These are phyloP conservation scores for Pascua sp. DNA, from an alignment of 1,284 basidiomycete species.

Conservation along the genomic window DNA sequence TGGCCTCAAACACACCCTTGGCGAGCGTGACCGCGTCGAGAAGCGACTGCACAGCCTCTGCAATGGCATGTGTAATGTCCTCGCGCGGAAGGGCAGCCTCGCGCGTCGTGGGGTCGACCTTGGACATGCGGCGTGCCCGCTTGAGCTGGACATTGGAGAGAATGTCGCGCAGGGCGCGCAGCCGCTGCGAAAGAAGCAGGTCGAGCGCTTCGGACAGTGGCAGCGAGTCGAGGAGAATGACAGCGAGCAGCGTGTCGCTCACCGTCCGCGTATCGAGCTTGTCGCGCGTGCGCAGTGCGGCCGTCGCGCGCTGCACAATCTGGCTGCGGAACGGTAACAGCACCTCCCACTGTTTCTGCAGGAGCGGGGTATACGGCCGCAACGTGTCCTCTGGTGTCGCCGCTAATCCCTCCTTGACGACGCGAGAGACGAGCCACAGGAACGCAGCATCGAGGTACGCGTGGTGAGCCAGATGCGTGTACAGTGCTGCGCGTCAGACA, in stretches of 20 bases:
- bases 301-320: constrained; percentile 74
- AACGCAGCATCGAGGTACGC: constrained; percentile 75
- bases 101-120: constrained; percentile 10
- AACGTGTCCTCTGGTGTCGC: constrained; percentile 33
- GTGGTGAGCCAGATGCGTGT: constrained; percentile 74
- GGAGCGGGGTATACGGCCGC: constrained; percentile 59
- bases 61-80: constrained; percentile 29
- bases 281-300: constrained; percentile 61
- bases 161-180: constrained; percentile 59
- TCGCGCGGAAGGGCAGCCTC: constrained; percentile 23
- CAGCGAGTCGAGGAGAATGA: constrained; percentile 77
- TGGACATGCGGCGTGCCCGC: constrained; percentile 21
- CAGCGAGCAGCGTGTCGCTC: constrained; percentile 69
- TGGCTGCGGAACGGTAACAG: constrained; percentile 77
- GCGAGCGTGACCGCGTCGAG: constrained; percentile 34
- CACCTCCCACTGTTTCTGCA: constrained; percentile 84
- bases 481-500: constrained; percentile 53
- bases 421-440: constrained; percentile 78
- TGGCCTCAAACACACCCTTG: constrained; percentile 30
- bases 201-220: constrained; percentile 68
- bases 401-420: constrained; percentile 55
- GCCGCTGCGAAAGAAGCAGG: constrained; percentile 67
- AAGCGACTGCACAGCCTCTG: constrained; percentile 34
- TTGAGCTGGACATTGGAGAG: constrained; percentile 21
- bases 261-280: constrained; percentile 56